Percentiles rank a stretch among this genome's conserved stretches.
phyloP scores from a whole-genome alignment of 2,329 filamentous ascomycete genomes.

The Keithomyces neogunnii region DNA sequence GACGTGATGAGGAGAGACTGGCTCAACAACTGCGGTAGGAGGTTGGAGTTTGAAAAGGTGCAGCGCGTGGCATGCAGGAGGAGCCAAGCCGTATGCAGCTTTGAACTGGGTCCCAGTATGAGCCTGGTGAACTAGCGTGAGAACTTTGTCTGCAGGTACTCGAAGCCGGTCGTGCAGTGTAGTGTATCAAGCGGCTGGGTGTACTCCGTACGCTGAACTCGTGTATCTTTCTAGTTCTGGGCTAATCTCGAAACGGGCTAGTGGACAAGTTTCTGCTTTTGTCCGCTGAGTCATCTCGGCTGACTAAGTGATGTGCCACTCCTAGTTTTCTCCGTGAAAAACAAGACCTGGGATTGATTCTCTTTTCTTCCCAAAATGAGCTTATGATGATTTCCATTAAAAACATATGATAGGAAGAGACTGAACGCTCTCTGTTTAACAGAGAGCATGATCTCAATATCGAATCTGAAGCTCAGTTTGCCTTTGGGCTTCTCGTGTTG shows the following conservation, averaged over 20 bases:
- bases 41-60: neutral
- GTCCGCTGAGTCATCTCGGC: neutral
- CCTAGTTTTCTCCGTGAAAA: neutral
- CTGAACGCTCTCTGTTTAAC: slow-evolving; percentile 43
- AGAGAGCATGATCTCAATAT: slow-evolving; percentile 54
- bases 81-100: neutral
- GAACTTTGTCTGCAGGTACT: too few relatives aligned
- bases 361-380: slow-evolving; percentile 28
- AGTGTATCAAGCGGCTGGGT: too few relatives aligned
- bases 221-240: too few relatives aligned
- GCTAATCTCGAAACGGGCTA: neutral
- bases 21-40: neutral
- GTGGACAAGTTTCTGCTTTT: too few relatives aligned
- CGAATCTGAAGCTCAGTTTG: slow-evolving; percentile 48
- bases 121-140: neutral
- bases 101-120: too few relatives aligned
- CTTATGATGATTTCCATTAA: slow-evolving; percentile 51
- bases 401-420: slow-evolving; percentile 61
- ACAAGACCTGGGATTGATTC: neutral
- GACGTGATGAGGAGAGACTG: neutral
- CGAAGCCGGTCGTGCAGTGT: too few relatives aligned
- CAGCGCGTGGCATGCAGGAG: slow-evolving; percentile 4
- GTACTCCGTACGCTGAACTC: too few relatives aligned
- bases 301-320: slow-evolving; percentile 3
- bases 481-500: slow-evolving; percentile 1